Evolutionary conservation across 306 rosid genomes (phyloP).

Genomic region (Vigna reflexopilosa): DNA sequence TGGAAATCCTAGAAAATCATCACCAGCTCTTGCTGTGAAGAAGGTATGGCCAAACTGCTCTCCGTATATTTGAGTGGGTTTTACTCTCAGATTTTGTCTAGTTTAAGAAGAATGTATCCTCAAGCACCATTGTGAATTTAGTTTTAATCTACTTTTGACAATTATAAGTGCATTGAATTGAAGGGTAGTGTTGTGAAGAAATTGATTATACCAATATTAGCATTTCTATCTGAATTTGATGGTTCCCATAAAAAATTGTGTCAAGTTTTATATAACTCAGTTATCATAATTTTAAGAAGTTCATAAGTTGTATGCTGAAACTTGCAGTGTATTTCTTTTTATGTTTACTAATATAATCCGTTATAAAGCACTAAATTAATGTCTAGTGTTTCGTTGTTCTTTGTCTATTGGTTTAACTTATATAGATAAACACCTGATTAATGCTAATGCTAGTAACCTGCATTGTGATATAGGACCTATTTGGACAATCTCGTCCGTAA

Average conservation of each 20-base stretch:
- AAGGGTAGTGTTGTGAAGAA: constrained; percentile 3
- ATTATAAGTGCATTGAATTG: constrained; percentile 19
- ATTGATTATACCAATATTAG: constrained; percentile 36
- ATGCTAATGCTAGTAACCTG: constrained; percentile 16
- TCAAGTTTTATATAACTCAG: too few species aligned
- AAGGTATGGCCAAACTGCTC: constrained; percentile 58
- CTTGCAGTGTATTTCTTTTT: background rate
- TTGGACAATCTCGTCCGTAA: too few species aligned
- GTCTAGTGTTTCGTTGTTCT: background rate
- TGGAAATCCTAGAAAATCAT: constrained; percentile 72
- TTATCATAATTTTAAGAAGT: background rate
- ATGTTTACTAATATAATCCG: constrained; percentile 14
- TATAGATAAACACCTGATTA: background rate
- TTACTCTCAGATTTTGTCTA: background rate
- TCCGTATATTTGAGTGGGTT: background rate
- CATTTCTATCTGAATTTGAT: background rate
- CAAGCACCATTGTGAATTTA: constrained; percentile 30
- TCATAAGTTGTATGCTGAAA: constrained; percentile 24
- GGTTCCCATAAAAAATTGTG: too few species aligned
- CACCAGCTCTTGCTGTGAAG: constrained; percentile 79
- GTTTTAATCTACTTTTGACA: constrained; percentile 26
- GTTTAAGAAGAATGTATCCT: constrained; percentile 31
- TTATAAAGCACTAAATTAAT: background rate
- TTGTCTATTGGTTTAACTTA: background rate
- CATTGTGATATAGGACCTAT: constrained; percentile 14